Percentiles rank a stretch among this genome's conserved stretches.
Evolutionary conservation across 495 filamentous ascomycete genomes (phyloP).

Genomic region (Neurospora intermedia): DNA sequence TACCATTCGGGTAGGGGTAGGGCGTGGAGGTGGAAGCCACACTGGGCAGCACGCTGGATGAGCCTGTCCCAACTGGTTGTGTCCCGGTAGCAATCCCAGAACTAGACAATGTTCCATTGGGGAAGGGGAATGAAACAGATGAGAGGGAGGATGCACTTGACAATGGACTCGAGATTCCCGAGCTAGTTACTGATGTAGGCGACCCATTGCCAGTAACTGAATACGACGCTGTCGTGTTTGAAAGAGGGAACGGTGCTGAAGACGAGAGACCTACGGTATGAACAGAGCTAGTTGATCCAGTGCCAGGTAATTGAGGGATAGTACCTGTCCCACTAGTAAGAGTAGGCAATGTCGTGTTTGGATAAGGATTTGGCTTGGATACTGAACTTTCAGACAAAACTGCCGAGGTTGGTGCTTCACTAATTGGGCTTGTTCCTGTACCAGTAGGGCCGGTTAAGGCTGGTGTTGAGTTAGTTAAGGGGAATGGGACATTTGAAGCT

Average conservation of each 20-base stretch:
- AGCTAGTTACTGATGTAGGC: background rate
- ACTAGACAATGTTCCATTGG: background rate
- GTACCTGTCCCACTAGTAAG: slow-evolving; percentile 1
- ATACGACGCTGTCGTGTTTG: slow-evolving; percentile 16
- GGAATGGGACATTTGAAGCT: slow-evolving; percentile 4
- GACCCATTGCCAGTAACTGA: background rate
- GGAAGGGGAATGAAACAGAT: background rate
- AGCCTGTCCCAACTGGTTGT: background rate
- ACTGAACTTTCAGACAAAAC: background rate
- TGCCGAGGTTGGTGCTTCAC: background rate
- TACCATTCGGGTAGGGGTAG: background rate
- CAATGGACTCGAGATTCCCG: background rate
- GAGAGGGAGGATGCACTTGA: background rate
- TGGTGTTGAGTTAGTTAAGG: slow-evolving; percentile 12
- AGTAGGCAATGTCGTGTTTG: slow-evolving; percentile 5
- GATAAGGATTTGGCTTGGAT: slow-evolving; percentile 7
- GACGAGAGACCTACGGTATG: slow-evolving; percentile 5
- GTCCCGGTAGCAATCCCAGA: background rate
- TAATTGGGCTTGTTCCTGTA: slow-evolving; percentile 3
- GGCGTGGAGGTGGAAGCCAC: background rate
- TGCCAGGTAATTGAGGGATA: background rate
- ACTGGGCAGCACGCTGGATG: background rate
- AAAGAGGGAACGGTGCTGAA: slow-evolving; percentile 17
- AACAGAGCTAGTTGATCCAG: slow-evolving; percentile 1
- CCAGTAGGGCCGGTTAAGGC: background rate